These are phyloP conservation scores for Elsinoe perseae DNA, from an alignment of 2,329 filamentous ascomycete genomes.

Conservation along the genomic window DNA sequence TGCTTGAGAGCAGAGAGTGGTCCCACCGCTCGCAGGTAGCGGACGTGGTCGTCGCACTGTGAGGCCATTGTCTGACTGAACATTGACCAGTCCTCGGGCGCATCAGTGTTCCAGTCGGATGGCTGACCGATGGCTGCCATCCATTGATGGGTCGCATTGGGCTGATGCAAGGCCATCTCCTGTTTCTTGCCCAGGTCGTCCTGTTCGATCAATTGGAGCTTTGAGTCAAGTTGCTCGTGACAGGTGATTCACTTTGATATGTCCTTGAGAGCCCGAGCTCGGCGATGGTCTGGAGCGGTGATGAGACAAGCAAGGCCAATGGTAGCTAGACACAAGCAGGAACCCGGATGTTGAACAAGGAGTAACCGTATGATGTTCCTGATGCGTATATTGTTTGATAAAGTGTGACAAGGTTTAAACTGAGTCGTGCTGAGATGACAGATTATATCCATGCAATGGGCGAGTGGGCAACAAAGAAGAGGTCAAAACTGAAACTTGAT, in stretches of 20 bases:
- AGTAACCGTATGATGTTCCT: background rate
- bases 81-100: background rate
- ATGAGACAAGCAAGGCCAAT: background rate
- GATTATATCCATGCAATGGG: slow-evolving; percentile 1
- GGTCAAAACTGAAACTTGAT: slow-evolving; percentile 9
- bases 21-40: background rate
- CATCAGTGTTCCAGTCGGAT: background rate
- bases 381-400: background rate
- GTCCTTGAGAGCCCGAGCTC: background rate
- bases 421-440: background rate
- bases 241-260: slow-evolving; percentile 7
- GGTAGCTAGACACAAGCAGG: background rate
- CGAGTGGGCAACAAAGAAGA: slow-evolving; percentile 1
- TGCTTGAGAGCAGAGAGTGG: background rate
- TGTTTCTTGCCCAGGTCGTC: background rate
- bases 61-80: background rate
- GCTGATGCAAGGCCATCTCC: background rate
- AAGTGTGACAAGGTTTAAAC: slow-evolving; percentile 8
- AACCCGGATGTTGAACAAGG: background rate
- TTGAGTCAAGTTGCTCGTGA: too few species aligned
- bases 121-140: background rate
- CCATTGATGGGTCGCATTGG: background rate
- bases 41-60: background rate
- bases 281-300: background rate
- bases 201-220: background rate